phyloP scores from a whole-genome alignment of 2,329 filamentous ascomycete genomes.

The Colletotrichum tropicicola region DNA sequence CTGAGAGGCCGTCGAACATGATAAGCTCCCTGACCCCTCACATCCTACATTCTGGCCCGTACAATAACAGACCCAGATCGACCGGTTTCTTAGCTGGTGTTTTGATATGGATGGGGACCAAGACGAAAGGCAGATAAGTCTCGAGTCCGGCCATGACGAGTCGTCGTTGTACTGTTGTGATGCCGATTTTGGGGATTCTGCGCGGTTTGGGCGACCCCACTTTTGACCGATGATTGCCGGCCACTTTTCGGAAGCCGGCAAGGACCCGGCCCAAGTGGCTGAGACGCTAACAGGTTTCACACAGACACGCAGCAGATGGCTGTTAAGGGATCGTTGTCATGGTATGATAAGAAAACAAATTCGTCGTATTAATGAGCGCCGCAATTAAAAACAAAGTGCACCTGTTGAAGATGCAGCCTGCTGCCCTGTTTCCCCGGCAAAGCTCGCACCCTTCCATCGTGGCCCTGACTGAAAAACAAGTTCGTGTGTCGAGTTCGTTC shows the following conservation, averaged over 20 bases:
- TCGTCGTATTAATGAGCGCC: constrained; percentile 9
- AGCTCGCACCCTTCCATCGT: background rate
- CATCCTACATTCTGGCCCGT: too few relatives aligned
- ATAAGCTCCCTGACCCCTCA: too few relatives aligned
- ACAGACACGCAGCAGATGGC: background rate
- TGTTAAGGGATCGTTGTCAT: constrained; percentile 20
- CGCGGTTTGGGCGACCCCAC: constrained; percentile 4
- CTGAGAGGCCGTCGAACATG: background rate
- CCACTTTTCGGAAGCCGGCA: too few relatives aligned
- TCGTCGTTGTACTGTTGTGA: background rate
- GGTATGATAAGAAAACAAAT: constrained; percentile 10
- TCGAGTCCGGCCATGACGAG: background rate
- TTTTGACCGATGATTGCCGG: constrained; percentile 28
- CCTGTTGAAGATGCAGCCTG: constrained; percentile 14
- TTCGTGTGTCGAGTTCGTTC: background rate
- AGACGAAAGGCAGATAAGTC: background rate
- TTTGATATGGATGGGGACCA: background rate
- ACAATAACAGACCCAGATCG: too few relatives aligned
- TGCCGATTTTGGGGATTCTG: constrained; percentile 1
- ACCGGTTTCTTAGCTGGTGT: too few relatives aligned
- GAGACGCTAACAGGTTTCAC: constrained; percentile 29
- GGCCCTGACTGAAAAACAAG: background rate
- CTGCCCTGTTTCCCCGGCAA: background rate
- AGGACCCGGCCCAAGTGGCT: background rate
- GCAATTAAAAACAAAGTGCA: background rate